A percentile compares a stretch with the other conserved stretches of the same genome.
These are phyloP conservation scores for Trichoderma sp. DNA, from an alignment of 2,329 filamentous ascomycete genomes.

Conservation along the genomic window DNA sequence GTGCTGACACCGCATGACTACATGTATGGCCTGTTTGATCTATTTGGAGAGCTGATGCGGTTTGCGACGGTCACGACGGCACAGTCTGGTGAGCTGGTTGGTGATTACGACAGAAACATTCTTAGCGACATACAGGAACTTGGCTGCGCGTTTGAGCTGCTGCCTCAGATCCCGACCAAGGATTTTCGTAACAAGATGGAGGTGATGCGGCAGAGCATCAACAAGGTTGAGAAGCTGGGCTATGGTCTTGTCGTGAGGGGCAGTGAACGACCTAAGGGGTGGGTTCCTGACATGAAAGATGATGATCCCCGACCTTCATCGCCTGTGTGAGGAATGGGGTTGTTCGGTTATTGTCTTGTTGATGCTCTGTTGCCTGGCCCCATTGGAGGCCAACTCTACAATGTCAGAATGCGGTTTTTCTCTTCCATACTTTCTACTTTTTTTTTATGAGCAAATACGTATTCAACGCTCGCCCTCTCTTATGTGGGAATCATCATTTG, in stretches of 20 bases:
- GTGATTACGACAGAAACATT: constrained; percentile 53
- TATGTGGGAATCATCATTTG: background rate
- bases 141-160: constrained; percentile 70
- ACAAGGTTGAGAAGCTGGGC: constrained; percentile 87
- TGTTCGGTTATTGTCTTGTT: background rate
- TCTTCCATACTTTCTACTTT: background rate
- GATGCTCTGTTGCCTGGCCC: background rate
- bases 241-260: constrained; percentile 87
- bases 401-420: background rate
- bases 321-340: constrained; percentile 23
- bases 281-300: constrained; percentile 72
- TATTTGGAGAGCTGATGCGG: constrained; percentile 95
- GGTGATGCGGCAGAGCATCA: constrained; percentile 82
- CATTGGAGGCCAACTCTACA: background rate
- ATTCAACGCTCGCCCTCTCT: background rate
- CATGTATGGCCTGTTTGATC: constrained; percentile 84
- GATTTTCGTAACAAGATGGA: constrained; percentile 74
- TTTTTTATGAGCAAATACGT: background rate
- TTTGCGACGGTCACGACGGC: constrained; percentile 89
- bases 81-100: constrained; percentile 58
- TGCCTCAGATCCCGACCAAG: constrained; percentile 58
- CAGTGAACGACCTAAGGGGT: constrained; percentile 83
- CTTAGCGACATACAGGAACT: constrained; percentile 78
- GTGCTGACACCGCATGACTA: constrained; percentile 78
- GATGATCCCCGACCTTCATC: constrained; percentile 33